Evolutionary conservation across 1,284 basidiomycete species (phyloP), one percentile per base, ranked within the genome.

Genomic region (Entoloma clypeatum): DNA sequence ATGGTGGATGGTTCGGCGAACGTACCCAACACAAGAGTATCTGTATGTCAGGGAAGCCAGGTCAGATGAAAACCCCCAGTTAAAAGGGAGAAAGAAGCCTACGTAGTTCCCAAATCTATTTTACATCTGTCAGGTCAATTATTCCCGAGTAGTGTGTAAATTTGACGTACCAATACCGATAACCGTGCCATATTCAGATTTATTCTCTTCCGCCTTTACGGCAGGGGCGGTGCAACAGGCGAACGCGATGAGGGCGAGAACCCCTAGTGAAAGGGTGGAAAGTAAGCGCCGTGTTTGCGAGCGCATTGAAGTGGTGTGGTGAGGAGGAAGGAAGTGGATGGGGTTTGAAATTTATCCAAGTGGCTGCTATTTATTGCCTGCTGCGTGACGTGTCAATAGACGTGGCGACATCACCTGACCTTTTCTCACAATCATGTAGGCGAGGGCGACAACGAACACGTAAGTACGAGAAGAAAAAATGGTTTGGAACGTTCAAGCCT

Each of bases 81-180:
- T 23, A 3, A 30, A 23, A 3, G 5, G 44, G 18, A 45, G 22
- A 44, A 26, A 6, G 14, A 39, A 27, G 57, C 77, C 47, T 71
- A 86, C 74, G 85, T 89, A 48, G 86, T 89, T 66, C 86, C 86
- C 68, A 88, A 69, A 71, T 88, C 86, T 87, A 48, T 2, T 41
- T 4, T 18, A 16, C 5, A 36, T 24, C 43, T 8, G 58, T 69
- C 7, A 64, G 52, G 7, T 8, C 0, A 21, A 3, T 25, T 14
- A 2, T 3, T 10, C 17, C 5, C 2, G 14, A 46, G 10, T 23
- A 16, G 10, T 21, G 19, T 8, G n/a, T 25, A 7, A 29, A 9
- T 11, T 10, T 14, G 17, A 32, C 81, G 53, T 56, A 86, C 90
- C 92, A 61, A 96, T 96, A 77, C 91, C 93, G 64, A 96, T 96